Conservation (phyloP, 768 basidiomycete species). For the Leccinum longicurvipes region DNA sequence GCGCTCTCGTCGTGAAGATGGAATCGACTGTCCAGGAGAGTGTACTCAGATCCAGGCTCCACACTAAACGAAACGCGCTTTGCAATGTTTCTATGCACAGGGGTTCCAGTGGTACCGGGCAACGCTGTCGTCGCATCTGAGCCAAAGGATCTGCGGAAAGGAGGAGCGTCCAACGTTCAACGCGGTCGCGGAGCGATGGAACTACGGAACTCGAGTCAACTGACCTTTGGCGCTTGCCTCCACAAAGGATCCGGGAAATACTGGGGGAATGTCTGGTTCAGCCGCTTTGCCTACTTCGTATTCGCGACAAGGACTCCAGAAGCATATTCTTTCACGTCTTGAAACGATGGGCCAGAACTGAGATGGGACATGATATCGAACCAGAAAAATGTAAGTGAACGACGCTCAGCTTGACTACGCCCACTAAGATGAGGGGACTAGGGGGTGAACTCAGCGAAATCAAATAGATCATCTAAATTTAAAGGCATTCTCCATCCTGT, state of each 20-base stretch:
- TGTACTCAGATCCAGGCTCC: too few relatives aligned
- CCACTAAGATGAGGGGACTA: too few relatives aligned
- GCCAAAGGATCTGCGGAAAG: slow-evolving; percentile 59
- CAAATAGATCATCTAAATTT: too few relatives aligned
- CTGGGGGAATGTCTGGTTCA: slow-evolving; percentile 20
- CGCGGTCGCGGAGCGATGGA: background rate
- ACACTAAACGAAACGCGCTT: slow-evolving; percentile 35
- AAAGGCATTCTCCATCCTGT: too few relatives aligned
- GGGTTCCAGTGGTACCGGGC: slow-evolving; percentile 82
- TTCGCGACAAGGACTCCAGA: slow-evolving; percentile 8
- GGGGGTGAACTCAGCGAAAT: too few relatives aligned
- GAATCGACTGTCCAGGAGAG: slow-evolving; percentile 52
- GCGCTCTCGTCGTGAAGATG: slow-evolving; percentile 65
- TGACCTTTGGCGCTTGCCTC: slow-evolving; percentile 19
- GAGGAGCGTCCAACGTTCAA: background rate
- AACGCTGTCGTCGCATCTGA: slow-evolving; percentile 66
- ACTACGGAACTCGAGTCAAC: too few relatives aligned
- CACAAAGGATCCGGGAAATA: slow-evolving; percentile 17
- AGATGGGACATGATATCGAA: too few relatives aligned
- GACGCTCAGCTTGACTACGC: too few relatives aligned
- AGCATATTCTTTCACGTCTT: background rate
- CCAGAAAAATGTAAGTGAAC: too few relatives aligned
- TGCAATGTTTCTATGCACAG: slow-evolving; percentile 83
- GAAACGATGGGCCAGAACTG: too few relatives aligned
- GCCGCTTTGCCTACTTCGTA: slow-evolving; percentile 16